These are phyloP conservation scores for Boletus holoroseus DNA, from an alignment of 1,284 basidiomycete species.

Conservation along the genomic window DNA sequence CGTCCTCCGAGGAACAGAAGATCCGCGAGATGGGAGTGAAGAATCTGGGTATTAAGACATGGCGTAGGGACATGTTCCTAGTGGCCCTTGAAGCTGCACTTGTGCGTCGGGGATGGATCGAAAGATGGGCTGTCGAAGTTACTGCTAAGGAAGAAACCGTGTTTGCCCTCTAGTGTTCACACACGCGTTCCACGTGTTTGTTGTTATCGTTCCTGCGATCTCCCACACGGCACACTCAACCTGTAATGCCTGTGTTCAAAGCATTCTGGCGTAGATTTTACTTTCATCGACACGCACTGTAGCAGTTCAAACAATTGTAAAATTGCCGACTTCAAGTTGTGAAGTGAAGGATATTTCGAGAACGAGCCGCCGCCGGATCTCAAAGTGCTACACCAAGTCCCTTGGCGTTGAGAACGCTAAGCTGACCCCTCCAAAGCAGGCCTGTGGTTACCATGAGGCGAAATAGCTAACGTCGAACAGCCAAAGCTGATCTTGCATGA, in stretches of 20 bases:
- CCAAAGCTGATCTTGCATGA: neutral
- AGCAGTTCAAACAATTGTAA: neutral
- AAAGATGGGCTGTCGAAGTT: slow-evolving; percentile 36
- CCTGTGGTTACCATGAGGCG: neutral
- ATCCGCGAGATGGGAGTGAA: slow-evolving; percentile 31
- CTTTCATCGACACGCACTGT: neutral
- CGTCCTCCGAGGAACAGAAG: slow-evolving; percentile 28
- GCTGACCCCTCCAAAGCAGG: neutral
- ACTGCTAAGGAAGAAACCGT: slow-evolving; percentile 10
- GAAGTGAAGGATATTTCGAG: neutral
- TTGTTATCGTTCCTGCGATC: neutral
- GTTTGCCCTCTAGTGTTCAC: neutral
- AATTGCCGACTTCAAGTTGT: neutral
- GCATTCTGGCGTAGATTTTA: neutral
- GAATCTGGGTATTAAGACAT: slow-evolving; percentile 36
- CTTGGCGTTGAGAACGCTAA: neutral
- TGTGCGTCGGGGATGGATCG: slow-evolving; percentile 36
- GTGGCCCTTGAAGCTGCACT: slow-evolving; percentile 51
- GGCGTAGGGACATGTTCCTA: slow-evolving; percentile 46
- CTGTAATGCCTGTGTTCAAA: neutral
- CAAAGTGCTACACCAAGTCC: neutral
- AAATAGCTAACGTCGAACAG: neutral
- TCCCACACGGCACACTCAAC: neutral
- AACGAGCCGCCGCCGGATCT: neutral
- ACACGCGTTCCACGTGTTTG: neutral